Evolutionary conservation across 331 rosid species (phyloP).

Genomic region (Dryas integrifolia): DNA sequence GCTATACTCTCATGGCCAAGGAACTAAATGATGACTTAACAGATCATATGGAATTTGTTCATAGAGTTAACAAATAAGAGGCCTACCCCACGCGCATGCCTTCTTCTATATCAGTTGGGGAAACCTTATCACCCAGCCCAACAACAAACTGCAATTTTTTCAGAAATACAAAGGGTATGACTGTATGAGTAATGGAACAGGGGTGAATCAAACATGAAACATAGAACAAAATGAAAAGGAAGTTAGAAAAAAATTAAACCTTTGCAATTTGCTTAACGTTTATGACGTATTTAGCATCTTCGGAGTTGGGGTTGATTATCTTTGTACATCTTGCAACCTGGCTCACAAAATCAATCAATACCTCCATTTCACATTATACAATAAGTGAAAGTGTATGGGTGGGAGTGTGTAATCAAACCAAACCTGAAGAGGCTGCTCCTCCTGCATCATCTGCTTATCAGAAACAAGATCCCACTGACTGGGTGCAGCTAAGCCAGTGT

Average conservation of each 20-base stretch:
- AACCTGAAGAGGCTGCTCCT: constrained; percentile 99
- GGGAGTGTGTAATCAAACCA: background rate
- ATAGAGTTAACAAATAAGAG: constrained; percentile 12
- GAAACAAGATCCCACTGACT: constrained; percentile 99
- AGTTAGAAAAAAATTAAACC: constrained; percentile 34
- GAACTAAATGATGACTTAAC: background rate
- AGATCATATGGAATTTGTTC: background rate
- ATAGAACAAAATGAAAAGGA: background rate
- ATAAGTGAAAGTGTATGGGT: background rate
- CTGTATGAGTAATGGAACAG: background rate
- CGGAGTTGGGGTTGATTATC: constrained; percentile 93
- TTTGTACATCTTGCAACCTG: constrained; percentile 98
- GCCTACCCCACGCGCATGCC: constrained; percentile 99
- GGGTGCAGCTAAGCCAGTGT: constrained; percentile 98
- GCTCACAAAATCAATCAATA: constrained; percentile 21
- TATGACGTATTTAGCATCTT: constrained; percentile 92
- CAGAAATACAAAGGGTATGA: constrained; percentile 1
- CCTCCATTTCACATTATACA: constrained; percentile 21
- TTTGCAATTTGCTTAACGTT: constrained; percentile 97
- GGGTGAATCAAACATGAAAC: background rate
- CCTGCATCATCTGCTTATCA: constrained; percentile 99
- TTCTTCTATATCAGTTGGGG: constrained; percentile 98
- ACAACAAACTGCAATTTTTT: constrained; percentile 74
- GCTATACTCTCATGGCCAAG: background rate
- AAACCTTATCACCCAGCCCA: constrained; percentile 98